A percentile compares a stretch with the other conserved stretches of the same genome.
phyloP scores from a whole-genome alignment of 2,329 filamentous ascomycete species.

The Hypoxylon sp. region DNA sequence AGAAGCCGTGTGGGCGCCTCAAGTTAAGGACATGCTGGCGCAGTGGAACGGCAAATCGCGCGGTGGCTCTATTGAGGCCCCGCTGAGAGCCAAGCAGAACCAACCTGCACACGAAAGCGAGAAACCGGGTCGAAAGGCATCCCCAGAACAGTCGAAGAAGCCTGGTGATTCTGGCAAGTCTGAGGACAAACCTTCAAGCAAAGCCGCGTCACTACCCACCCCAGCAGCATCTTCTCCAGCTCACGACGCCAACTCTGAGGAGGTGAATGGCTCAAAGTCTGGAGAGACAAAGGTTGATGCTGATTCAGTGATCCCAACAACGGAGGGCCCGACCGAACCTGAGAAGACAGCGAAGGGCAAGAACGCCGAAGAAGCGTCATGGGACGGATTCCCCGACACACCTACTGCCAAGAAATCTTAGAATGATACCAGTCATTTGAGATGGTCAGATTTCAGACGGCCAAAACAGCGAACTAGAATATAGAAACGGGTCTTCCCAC shows the following conservation, averaged over 20 bases:
- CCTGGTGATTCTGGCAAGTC: not conserved
- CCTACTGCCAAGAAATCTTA: conserved; percentile 14
- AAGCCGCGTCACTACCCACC: conserved; percentile 11
- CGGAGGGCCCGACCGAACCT: too few relatives aligned
- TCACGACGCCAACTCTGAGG: conserved; percentile 7
- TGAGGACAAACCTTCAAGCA: conserved; percentile 6
- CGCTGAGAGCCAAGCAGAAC: conserved; percentile 32
- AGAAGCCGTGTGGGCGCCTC: conserved; percentile 83
- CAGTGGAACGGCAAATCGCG: conserved; percentile 50
- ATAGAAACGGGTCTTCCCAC: too few relatives aligned
- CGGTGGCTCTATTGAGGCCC: conserved; percentile 7
- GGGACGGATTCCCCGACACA: conserved; percentile 53
- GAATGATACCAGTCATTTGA: not conserved
- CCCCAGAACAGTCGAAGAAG: conserved; percentile 3
- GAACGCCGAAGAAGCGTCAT: conserved; percentile 47
- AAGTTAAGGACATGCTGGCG: conserved; percentile 65
- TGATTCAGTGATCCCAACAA: not conserved
- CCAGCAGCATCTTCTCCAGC: conserved; percentile 22
- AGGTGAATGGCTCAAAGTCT: conserved; percentile 2
- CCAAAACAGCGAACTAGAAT: not conserved
- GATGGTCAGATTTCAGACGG: too few relatives aligned
- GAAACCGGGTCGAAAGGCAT: not conserved
- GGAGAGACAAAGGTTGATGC: conserved; percentile 1
- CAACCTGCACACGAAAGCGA: conserved; percentile 1
- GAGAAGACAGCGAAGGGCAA: conserved; percentile 30